Conservation (phyloP, 2,329 filamentous ascomycete genomes). For the Conoideocrella luteorostrata region DNA sequence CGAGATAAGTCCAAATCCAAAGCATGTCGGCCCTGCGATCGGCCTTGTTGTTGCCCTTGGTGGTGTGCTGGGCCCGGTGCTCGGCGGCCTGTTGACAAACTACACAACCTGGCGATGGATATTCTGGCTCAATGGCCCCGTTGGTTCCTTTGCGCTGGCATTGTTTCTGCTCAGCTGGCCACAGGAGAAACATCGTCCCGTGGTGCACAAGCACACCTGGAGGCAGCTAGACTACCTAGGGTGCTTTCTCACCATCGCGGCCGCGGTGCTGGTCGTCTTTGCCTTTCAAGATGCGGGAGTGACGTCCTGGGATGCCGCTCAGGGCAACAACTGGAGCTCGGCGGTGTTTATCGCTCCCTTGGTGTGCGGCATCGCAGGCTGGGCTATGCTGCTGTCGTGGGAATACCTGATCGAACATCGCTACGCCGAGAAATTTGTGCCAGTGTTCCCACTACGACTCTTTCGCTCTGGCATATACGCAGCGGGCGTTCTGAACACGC, state of each 20-base stretch:
- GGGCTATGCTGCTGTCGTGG: constrained; percentile 23
- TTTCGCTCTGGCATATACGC: constrained; percentile 41
- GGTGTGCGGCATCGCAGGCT: constrained; percentile 21
- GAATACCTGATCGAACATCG: constrained; percentile 18
- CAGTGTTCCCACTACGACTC: constrained; percentile 42
- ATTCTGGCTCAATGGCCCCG: constrained; percentile 54
- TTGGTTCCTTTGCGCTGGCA: constrained; percentile 39
- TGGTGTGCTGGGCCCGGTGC: constrained; percentile 44
- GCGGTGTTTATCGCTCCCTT: constrained; percentile 27
- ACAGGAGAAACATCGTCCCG: constrained; percentile 30
- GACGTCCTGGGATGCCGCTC: neutral
- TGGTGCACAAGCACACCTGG: constrained; percentile 34
- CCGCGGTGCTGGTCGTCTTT: constrained; percentile 50
- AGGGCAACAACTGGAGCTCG: constrained; percentile 35
- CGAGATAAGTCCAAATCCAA: constrained; percentile 39
- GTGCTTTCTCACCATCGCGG: constrained; percentile 45
- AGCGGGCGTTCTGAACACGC: constrained; percentile 35
- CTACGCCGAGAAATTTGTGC: constrained; percentile 21
- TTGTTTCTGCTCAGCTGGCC: constrained; percentile 48
- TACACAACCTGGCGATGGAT: constrained; percentile 48
- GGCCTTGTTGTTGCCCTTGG: constrained; percentile 42
- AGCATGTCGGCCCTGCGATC: constrained; percentile 39
- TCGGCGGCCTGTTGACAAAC: constrained; percentile 44
- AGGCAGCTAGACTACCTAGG: constrained; percentile 47
- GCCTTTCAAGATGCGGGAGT: constrained; percentile 47